Percentiles rank a stretch among this genome's conserved stretches.
These are phyloP conservation scores for Moniliophthora roreri DNA, from an alignment of 1,284 basidiomycete genomes.

Conservation along the genomic window DNA sequence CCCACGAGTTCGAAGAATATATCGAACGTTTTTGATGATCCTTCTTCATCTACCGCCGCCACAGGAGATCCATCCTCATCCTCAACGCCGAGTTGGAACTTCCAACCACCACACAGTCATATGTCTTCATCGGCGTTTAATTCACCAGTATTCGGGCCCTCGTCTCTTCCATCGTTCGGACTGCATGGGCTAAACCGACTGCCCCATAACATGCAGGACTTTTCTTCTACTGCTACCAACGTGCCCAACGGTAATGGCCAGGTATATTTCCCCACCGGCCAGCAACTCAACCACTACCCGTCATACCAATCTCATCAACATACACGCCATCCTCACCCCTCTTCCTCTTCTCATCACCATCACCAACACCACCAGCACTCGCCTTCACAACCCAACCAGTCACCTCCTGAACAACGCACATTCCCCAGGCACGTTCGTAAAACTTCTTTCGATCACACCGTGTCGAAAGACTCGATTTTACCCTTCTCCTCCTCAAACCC, in stretches of 20 bases:
- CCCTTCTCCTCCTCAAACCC: conserved; percentile 38
- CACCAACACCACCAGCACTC: conserved; percentile 14
- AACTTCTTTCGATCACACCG: conserved; percentile 91
- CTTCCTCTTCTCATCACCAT: conserved; percentile 42
- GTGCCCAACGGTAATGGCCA: background rate
- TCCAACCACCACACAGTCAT: conserved; percentile 36
- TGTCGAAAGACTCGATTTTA: conserved; percentile 65
- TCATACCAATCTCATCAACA: conserved; percentile 29
- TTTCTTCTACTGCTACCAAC: no score
- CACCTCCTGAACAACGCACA: conserved; percentile 46
- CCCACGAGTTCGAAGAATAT: background rate
- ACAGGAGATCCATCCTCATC: background rate
- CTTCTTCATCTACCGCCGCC: background rate
- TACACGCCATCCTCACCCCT: conserved; percentile 29
- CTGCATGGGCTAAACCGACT: conserved; percentile 34
- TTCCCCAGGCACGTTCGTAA: conserved; percentile 86
- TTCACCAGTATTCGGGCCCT: conserved; percentile 59
- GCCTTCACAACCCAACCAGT: conserved; percentile 2
- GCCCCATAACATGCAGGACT: background rate
- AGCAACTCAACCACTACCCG: background rate
- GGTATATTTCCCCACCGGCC: background rate
- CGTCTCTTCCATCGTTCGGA: conserved; percentile 58
- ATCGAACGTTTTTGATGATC: background rate
- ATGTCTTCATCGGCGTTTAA: conserved; percentile 42
- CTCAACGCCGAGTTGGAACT: conserved; percentile 13